These are phyloP conservation scores for Amauroascus niger DNA, from an alignment of 2,329 filamentous ascomycete species.

Conservation along the genomic window DNA sequence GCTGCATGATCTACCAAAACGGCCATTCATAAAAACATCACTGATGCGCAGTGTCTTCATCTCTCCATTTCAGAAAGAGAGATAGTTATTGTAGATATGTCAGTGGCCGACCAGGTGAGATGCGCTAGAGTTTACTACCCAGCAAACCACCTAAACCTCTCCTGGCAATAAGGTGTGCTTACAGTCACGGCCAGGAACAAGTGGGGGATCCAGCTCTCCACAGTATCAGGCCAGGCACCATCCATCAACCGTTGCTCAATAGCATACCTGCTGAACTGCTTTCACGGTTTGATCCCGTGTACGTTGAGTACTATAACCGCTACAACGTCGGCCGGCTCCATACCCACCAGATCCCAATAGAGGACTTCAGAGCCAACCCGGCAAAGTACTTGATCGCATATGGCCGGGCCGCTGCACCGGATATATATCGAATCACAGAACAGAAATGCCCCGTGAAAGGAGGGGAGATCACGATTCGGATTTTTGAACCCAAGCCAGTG, in stretches of 20 bases:
- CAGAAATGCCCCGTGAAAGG: conserved; percentile 33
- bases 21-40: too few relatives aligned
- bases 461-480: conserved; percentile 34
- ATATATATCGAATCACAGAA: conserved; percentile 33
- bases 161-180: neutral
- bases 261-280: conserved; percentile 33
- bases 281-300: conserved; percentile 33
- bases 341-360: conserved; percentile 36
- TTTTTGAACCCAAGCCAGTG: conserved; percentile 31
- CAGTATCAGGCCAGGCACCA: conserved; percentile 19
- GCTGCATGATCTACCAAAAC: too few relatives aligned
- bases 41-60: too few relatives aligned
- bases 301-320: conserved; percentile 36
- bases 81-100: neutral
- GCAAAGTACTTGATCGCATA: conserved; percentile 32
- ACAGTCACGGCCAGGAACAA: neutral
- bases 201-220: conserved; percentile 22
- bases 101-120: neutral
- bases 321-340: conserved; percentile 36
- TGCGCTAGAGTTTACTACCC: neutral
- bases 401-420: conserved; percentile 30
- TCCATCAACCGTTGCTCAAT: conserved; percentile 34
- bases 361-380: conserved; percentile 33
- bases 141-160: too few relatives aligned
- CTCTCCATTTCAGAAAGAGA: neutral